Evolutionary conservation across 169 alveolate genomes (phyloP), one percentile per base, ranked within the genome.

Genomic region (Plasmodium vinckei): DNA sequence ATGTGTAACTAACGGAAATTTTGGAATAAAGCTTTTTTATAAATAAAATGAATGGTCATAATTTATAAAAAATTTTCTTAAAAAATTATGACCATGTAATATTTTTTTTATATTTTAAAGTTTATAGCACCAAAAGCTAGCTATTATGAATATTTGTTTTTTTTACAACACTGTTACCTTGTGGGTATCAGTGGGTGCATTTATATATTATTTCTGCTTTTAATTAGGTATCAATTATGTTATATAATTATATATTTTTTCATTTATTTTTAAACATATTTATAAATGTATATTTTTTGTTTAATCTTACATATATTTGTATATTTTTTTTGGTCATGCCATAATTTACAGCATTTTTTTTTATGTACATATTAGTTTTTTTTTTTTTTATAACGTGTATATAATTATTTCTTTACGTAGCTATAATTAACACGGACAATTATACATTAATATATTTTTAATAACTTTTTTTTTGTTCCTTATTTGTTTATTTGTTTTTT

Each of bases 161-260:
- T 79, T 79, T 79, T 79, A 79, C 89, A 79, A 79, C 89, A 65
- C 42, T 79, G 89, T 79, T 65, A 79, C 53, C 71, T 79, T 79
- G 59, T 10, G 46, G 46, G 70, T 65, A 39, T 21, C 82, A 53
- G 64, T 64, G 57, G 56, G 82, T 79, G 89, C 70, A 54, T 65
- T 79, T 60, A 46, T 59, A 39, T 77, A 56, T 49, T 77, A 77
- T 79, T 79, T 79, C 73, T 79, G 54, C 49, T 79, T 79, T 39
- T 56, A 51, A 44, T 73, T 59, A 47, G 10, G 33, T 59, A 71
- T 19, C 57, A 71, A 53, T 51, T 61, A 39, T 47, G 65, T 42
- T 17, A 75, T 42, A 63, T 63, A 33, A 33, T 33, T 33, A 64
- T 75, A 75, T 61, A 46, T 75, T 63, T 75, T 12, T 59, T 49